phyloP scores from a whole-genome alignment of 2,329 filamentous ascomycete genomes.

The Ceratocystis destructans region DNA sequence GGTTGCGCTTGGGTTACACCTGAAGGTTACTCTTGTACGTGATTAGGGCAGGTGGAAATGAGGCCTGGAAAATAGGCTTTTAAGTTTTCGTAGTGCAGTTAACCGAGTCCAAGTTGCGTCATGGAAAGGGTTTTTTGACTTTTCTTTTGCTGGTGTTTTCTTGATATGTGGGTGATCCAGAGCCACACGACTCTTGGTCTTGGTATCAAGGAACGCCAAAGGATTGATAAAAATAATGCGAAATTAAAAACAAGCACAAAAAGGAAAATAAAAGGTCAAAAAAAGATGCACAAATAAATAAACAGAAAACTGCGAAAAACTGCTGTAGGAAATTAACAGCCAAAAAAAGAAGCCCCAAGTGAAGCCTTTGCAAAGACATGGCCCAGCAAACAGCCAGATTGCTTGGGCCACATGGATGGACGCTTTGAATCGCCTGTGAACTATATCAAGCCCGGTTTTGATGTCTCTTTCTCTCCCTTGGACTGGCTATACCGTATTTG shows the following conservation, averaged over 20 bases:
- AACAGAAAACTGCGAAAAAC: background rate
- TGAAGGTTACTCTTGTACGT: background rate
- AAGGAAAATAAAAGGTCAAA: background rate
- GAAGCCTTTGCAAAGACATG: background rate
- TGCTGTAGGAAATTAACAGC: background rate
- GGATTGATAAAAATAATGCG: background rate
- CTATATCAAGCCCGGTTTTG: no score
- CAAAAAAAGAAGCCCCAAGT: slow-evolving; percentile 1
- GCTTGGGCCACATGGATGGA: background rate
- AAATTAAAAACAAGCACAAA: background rate
- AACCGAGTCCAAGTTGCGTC: slow-evolving; percentile 4
- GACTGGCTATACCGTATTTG: no score
- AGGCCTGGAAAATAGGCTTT: background rate
- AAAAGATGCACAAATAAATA: background rate
- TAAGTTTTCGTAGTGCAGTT: background rate
- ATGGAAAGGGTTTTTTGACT: background rate
- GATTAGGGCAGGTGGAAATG: background rate
- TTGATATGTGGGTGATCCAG: background rate
- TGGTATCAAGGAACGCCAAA: background rate
- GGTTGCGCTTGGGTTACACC: no score
- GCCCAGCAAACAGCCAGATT: background rate
- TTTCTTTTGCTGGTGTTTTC: background rate
- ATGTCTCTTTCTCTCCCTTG: no score
- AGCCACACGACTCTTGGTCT: background rate
- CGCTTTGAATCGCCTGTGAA: no score